These are phyloP conservation scores for Colletotrichum sp. DNA, from an alignment of 2,329 filamentous ascomycete species.

Conservation along the genomic window DNA sequence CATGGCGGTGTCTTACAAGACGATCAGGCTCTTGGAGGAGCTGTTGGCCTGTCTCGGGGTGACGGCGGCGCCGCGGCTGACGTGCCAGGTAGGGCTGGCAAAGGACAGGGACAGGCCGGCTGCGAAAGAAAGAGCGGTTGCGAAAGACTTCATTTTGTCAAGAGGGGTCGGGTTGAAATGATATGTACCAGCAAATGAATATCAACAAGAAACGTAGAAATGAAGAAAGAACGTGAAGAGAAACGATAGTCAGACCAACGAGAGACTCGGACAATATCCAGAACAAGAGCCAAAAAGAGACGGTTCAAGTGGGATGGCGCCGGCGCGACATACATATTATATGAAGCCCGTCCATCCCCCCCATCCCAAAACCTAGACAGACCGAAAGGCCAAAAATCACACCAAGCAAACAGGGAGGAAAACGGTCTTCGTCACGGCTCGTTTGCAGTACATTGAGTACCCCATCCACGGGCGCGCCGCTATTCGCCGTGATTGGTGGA, in stretches of 20 bases:
- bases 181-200: neutral
- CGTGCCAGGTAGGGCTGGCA: slow-evolving; percentile 2
- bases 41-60: neutral
- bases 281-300: neutral
- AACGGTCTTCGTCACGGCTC: neutral
- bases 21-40: slow-evolving; percentile 1
- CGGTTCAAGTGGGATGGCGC: neutral
- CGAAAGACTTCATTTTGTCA: slow-evolving; percentile 5
- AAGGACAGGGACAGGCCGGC: slow-evolving; percentile 12
- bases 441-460: slow-evolving; percentile 13
- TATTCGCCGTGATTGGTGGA: slow-evolving; percentile 12
- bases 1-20: neutral
- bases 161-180: neutral
- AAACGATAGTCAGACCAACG: neutral
- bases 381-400: neutral
- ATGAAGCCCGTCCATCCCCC: neutral
- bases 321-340: neutral
- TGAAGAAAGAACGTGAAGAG: neutral
- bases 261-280: neutral
- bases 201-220: neutral
- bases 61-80: neutral
- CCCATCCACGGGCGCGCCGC: neutral
- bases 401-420: neutral
- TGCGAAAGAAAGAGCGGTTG: slow-evolving; percentile 1
- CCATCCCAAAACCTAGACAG: neutral